Base-by-base conservation (phyloP, 257 asterid genomes). In the Pogostemon cablin region DNA sequence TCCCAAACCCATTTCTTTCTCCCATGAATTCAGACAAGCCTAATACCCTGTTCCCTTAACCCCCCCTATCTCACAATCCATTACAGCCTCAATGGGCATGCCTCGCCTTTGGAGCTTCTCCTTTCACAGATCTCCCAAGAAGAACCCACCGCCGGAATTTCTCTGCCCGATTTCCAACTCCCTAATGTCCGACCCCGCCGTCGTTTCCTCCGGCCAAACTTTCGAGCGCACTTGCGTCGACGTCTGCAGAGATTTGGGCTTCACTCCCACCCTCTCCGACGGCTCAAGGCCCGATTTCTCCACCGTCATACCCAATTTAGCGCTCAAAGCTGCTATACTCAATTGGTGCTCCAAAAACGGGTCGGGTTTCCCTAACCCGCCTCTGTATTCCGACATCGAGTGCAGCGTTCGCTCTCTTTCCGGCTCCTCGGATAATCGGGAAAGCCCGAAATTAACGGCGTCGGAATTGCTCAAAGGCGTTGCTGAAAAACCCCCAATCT, bases 151-250 rank as follows among this genome's bases (percentile, higher is more conserved):
- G 9, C 76, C 10, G 3, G 99, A 93, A 20, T 88, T 86, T 71
- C 57, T 93, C 32, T 93, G 99, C 76, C 97, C 99, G 6, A 80
- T 93, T 59, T 72, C 83, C 55, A 91, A 88, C 43, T 69, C 83
- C 37, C 64, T 93, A 58, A 91, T 93, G 95, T 86, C 55, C 70
- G 96, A 93, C 58, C 99, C 99, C 9, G 85, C 86, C 37, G 90
- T 93, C 3, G 95, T 93, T 48, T 73, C 93, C 44, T 85, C 96
- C 58, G 99, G 99, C 49, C 95, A 93, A 41, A 93, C 96, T 1
- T 87, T 93, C 65, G 99, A 93, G 72, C 88, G 96, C 12, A 20
- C 75, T 0, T 79, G 87, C 0, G 87, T 89, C 0, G 81, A 81
- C 64, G 86, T 89, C 38, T 93, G 96, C 73, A 61, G 74, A 44